A percentile compares a stretch with the other conserved stretches of the same genome.
Conservation (phyloP, 306 rosid genomes). For the Fragaria iinumae region DNA sequence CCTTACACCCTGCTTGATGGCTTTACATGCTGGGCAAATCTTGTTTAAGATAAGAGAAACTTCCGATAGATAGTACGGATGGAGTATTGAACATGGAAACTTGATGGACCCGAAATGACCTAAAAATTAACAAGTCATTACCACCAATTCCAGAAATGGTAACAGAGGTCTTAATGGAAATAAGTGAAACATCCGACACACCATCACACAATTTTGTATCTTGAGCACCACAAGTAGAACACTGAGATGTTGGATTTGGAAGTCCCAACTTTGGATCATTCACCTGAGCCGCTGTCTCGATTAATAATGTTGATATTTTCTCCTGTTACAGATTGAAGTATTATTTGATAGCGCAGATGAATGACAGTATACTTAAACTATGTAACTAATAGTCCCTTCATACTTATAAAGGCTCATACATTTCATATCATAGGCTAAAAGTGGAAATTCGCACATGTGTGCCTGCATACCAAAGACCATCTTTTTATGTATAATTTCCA, state of each 20-base stretch:
- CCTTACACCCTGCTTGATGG: slow-evolving; percentile 46
- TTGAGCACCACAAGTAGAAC: slow-evolving; percentile 77
- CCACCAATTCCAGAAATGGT: slow-evolving; percentile 21
- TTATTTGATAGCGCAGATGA: background rate
- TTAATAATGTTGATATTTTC: slow-evolving; percentile 44
- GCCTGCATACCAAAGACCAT: background rate
- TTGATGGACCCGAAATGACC: slow-evolving; percentile 87
- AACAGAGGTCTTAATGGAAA: slow-evolving; percentile 22
- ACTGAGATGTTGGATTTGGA: slow-evolving; percentile 64
- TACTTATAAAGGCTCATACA: background rate
- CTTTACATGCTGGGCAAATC: slow-evolving; percentile 83
- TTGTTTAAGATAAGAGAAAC: slow-evolving; percentile 71
- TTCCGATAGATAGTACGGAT: slow-evolving; percentile 81
- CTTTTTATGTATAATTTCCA: background rate
- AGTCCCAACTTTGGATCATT: slow-evolving; percentile 78
- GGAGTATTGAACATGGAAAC: slow-evolving; percentile 62
- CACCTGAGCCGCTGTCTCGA: slow-evolving; percentile 63
- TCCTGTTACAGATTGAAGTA: slow-evolving; percentile 52
- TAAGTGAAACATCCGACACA: slow-evolving; percentile 28
- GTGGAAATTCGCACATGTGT: background rate
- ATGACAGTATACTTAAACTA: background rate
- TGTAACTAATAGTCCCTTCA: background rate
- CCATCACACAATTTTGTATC: slow-evolving; percentile 66
- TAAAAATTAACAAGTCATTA: slow-evolving; percentile 41
- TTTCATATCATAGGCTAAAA: background rate